Percentiles rank a stretch among this genome's conserved stretches.
These are phyloP conservation scores for Debaryomyces sp. DNA, from an alignment of 1,139 yeast genomes.

Conservation along the genomic window DNA sequence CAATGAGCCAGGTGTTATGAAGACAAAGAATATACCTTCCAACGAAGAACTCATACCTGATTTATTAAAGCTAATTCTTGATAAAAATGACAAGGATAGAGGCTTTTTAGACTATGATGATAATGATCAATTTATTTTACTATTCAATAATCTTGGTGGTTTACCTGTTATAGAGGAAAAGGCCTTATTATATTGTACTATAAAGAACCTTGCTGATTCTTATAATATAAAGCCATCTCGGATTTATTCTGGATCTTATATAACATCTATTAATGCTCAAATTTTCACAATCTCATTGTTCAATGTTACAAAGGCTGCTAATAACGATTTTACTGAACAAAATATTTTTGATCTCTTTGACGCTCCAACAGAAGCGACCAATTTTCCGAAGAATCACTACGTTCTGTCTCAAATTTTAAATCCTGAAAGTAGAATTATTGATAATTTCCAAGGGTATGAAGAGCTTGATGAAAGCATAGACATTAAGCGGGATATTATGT, in stretches of 20 bases:
- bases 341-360: constrained; percentile 52
- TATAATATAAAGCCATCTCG: constrained; percentile 66
- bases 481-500: constrained; percentile 27
- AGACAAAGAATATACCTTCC: constrained; percentile 42
- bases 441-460: constrained; percentile 35
- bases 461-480: constrained; percentile 24
- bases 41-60: constrained; percentile 56
- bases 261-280: constrained; percentile 75
- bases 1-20: constrained; percentile 74
- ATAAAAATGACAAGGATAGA: constrained; percentile 46
- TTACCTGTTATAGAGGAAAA: constrained; percentile 46
- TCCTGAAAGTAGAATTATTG: constrained; percentile 31
- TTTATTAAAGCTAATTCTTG: neutral
- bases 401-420: neutral
- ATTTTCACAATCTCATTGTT: constrained; percentile 72
- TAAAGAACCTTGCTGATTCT: constrained; percentile 38
- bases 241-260: constrained; percentile 61
- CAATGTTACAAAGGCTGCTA: constrained; percentile 50
- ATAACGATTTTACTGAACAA: constrained; percentile 3
- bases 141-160: constrained; percentile 74
- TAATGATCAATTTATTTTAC: constrained; percentile 57
- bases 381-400: constrained; percentile 44
- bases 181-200: constrained; percentile 21
- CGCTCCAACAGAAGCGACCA: constrained; percentile 65
- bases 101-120: constrained; percentile 57